These are phyloP conservation scores for Didymella pomorum DNA, from an alignment of 2,329 filamentous ascomycete genomes.

Conservation along the genomic window DNA sequence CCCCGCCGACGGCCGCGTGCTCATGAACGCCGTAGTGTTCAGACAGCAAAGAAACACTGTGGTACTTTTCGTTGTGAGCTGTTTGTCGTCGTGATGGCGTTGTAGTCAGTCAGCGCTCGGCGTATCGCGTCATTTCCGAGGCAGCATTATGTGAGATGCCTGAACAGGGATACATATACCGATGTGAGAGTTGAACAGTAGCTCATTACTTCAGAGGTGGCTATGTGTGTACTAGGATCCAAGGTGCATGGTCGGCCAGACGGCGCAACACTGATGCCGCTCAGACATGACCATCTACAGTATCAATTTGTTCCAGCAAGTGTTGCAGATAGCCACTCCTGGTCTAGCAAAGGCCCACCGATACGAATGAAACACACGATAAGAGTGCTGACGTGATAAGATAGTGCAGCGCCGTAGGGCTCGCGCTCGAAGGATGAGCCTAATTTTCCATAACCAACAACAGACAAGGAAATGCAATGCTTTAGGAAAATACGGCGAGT, in stretches of 20 bases:
- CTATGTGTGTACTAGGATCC: constrained; percentile 1
- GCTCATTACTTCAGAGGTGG: constrained; percentile 2
- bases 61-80: neutral
- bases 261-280: neutral
- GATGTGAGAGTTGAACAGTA: neutral
- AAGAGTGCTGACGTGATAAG: constrained; percentile 1
- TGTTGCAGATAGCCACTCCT: constrained; percentile 17
- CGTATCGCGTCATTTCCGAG: neutral
- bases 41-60: neutral
- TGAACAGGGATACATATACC: neutral
- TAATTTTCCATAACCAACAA: constrained; percentile 5
- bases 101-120: too few species aligned
- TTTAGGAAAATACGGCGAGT: constrained; percentile 10
- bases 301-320: constrained; percentile 11
- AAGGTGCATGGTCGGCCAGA: neutral
- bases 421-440: constrained; percentile 4
- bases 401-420: constrained; percentile 8
- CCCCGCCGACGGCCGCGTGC: neutral
- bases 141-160: too few species aligned
- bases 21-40: neutral
- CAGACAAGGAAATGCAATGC: constrained; percentile 4
- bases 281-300: constrained; percentile 7
- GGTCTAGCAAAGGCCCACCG: constrained; percentile 5
- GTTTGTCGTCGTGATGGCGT: neutral
- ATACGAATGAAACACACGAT: neutral